Percentiles rank a stretch among this genome's conserved stretches.
phyloP scores from a whole-genome alignment of 257 asterid genomes.

The Solanum virginianum region DNA sequence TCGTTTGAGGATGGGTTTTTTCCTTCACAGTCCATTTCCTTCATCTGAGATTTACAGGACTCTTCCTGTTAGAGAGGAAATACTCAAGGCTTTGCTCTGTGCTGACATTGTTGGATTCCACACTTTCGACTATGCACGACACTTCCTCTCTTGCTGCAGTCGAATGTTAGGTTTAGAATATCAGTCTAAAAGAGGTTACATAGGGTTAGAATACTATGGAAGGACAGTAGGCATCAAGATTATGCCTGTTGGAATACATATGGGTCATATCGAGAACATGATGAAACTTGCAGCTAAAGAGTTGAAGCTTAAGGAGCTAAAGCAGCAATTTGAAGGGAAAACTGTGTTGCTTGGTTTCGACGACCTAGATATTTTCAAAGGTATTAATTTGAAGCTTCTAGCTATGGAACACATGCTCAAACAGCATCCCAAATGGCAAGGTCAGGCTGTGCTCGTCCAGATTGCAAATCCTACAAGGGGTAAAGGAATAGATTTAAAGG shows the following conservation, averaged over 20 bases:
- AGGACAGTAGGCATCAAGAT: conserved; percentile 85
- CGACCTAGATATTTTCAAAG: conserved; percentile 88
- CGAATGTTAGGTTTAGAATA: conserved; percentile 89
- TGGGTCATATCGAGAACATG: conserved; percentile 78
- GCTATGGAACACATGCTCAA: conserved; percentile 84
- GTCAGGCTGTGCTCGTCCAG: conserved; percentile 75
- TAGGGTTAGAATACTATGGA: conserved; percentile 80
- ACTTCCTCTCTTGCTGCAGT: conserved; percentile 86
- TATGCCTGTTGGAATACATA: conserved; percentile 90
- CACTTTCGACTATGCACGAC: conserved; percentile 90
- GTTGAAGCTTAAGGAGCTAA: conserved; percentile 50
- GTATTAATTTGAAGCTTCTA: conserved; percentile 69
- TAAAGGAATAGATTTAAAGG: conserved; percentile 54
- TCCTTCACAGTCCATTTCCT: conserved; percentile 91
- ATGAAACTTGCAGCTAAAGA: conserved; percentile 61
- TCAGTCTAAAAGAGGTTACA: conserved; percentile 83
- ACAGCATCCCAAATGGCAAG: conserved; percentile 68
- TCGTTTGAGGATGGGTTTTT: conserved; percentile 77
- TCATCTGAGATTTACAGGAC: conserved; percentile 88
- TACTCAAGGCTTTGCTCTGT: conserved; percentile 71
- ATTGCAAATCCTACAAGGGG: conserved; percentile 79
- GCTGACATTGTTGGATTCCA: conserved; percentile 84
- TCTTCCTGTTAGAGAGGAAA: conserved; percentile 86
- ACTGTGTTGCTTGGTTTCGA: conserved; percentile 77
- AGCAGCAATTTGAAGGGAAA: conserved; percentile 61